Conservation (phyloP, 139 green algal species). For the Asterochloris sp. region DNA sequence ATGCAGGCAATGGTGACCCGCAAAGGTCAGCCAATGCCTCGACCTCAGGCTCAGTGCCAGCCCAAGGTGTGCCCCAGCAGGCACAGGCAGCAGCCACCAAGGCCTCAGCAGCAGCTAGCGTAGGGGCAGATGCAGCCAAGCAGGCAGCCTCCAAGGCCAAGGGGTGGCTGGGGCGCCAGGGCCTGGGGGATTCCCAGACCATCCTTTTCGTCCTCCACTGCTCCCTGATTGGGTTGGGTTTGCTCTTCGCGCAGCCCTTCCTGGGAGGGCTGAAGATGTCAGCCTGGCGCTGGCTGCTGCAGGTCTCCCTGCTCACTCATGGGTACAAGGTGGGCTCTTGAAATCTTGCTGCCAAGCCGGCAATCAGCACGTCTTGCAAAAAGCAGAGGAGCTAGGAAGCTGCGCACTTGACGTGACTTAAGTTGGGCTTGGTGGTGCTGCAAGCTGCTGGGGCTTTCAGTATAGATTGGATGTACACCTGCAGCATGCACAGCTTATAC, state of each 20-base stretch:
- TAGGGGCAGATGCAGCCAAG: neutral
- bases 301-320: conserved; percentile 1
- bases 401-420: too few species aligned
- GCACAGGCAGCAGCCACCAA: neutral
- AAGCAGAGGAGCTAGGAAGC: too few species aligned
- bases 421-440: too few species aligned
- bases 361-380: too few species aligned
- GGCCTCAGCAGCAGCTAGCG: neutral
- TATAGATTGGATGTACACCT: too few species aligned
- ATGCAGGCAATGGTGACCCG: neutral
- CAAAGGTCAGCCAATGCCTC: neutral
- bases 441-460: too few species aligned
- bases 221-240: conserved; percentile 14
- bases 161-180: neutral
- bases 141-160: neutral
- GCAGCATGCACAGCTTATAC: too few species aligned
- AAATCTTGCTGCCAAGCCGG: too few species aligned
- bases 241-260: conserved; percentile 28
- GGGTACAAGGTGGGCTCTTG: conserved; percentile 25
- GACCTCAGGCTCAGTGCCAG: neutral
- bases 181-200: neutral
- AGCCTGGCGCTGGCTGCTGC: conserved; percentile 26
- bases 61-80: neutral
- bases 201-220: conserved; percentile 23
- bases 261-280: neutral